A percentile compares a stretch with the other conserved stretches of the same genome.
Evolutionary conservation across 805 yeast genomes (phyloP).

Genomic region (Metschnikowia proteae): DNA sequence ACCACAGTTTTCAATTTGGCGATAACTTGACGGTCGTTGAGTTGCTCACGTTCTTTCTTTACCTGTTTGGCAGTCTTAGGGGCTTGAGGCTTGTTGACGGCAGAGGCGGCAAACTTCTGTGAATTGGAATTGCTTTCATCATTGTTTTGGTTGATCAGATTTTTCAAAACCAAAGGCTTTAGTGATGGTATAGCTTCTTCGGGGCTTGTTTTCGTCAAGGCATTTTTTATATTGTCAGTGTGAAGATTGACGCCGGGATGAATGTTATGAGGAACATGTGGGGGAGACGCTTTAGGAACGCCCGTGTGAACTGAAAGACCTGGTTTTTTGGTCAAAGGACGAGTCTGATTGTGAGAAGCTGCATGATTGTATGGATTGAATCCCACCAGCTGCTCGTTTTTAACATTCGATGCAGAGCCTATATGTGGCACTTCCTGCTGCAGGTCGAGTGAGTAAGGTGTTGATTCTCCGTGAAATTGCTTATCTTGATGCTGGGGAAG

Average conservation of each 20-base stretch:
- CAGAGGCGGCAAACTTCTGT: conserved; percentile 11
- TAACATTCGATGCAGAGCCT: neutral
- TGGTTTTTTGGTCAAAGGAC: conserved; percentile 16
- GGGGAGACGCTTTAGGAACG: conserved; percentile 24
- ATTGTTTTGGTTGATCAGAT: conserved; percentile 11
- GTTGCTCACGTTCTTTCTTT: conserved; percentile 39
- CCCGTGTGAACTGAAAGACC: conserved; percentile 25
- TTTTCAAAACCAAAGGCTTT: conserved; percentile 15
- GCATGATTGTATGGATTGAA: conserved; percentile 5
- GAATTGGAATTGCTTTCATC: conserved; percentile 6
- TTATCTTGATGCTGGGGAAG: neutral
- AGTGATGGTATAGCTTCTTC: conserved; percentile 8
- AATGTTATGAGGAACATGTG: conserved; percentile 25
- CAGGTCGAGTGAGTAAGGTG: neutral
- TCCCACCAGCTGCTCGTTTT: neutral
- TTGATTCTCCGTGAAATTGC: conserved; percentile 3
- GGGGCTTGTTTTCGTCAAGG: conserved; percentile 16
- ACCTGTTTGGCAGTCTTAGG: conserved; percentile 37
- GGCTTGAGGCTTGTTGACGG: conserved; percentile 4
- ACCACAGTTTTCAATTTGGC: conserved; percentile 80
- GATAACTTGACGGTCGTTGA: conserved; percentile 87
- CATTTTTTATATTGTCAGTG: conserved; percentile 23
- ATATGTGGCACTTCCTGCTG: neutral
- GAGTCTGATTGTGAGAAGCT: conserved; percentile 15
- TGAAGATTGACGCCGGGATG: conserved; percentile 36